Percentiles rank a stretch among this genome's conserved stretches.
Conservation (phyloP, 805 yeast genomes). For the Brettanomyces custersianus region DNA sequence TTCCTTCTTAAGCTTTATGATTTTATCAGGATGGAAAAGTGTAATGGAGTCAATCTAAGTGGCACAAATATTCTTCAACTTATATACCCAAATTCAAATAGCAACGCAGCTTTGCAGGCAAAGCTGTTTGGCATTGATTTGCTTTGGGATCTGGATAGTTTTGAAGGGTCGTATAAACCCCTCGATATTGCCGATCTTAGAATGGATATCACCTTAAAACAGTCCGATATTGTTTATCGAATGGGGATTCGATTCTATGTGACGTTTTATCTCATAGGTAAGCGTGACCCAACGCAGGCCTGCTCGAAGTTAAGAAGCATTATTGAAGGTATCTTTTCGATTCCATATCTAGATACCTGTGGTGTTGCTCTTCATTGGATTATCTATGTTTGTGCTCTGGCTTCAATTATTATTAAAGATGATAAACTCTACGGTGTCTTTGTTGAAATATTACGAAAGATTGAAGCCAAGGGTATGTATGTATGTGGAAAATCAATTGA, state of each 20-base stretch:
- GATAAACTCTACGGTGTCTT: slow-evolving; percentile 1
- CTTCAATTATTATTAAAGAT: background rate
- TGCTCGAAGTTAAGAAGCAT: background rate
- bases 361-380: slow-evolving; percentile 4
- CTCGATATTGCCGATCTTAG: background rate
- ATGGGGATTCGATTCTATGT: slow-evolving; percentile 2
- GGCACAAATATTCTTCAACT: slow-evolving; percentile 5
- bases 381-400: slow-evolving; percentile 2
- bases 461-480: slow-evolving; percentile 3
- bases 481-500: slow-evolving; percentile 1
- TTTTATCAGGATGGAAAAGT: slow-evolving; percentile 2
- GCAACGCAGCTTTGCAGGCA: background rate
- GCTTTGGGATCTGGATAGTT: background rate
- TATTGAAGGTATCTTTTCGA: slow-evolving; percentile 4
- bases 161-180: background rate
- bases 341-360: slow-evolving; percentile 4
- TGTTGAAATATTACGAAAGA: background rate
- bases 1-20: slow-evolving; percentile 1
- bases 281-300: background rate
- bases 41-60: slow-evolving; percentile 7
- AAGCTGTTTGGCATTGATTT: slow-evolving; percentile 4
- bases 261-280: slow-evolving; percentile 2
- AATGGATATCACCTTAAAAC: slow-evolving; percentile 5
- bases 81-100: slow-evolving; percentile 4
- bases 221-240: slow-evolving; percentile 1